Evolutionary conservation across 2,329 filamentous ascomycete genomes (phyloP), one percentile per base, ranked within the genome.

Genomic region (Anthostomella pinea): DNA sequence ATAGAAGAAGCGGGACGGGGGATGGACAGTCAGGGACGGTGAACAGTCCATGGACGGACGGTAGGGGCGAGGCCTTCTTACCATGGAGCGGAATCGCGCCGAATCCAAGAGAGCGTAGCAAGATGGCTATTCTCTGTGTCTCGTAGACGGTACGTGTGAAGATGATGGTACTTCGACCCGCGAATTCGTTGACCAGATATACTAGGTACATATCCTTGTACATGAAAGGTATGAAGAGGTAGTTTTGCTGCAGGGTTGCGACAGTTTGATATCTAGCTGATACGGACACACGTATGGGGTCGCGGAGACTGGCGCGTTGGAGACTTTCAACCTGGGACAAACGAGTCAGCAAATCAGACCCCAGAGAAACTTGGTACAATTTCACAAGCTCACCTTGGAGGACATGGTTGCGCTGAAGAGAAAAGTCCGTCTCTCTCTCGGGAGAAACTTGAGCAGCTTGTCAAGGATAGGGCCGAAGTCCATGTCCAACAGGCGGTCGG

Each of bases 331-430:
- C 85, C 41, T 47, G 9, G 6, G 8, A 14, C 8, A 2, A 3
- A 14, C 8, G 2, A 3, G 26, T 43, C 10, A 43, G 27, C 26
- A 15, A 14, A 9, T 9, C 22, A 16, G 8, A 22, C n/a, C 17
- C 6, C 11, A 29, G 5, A 9, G 8, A n/a, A n/a, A n/a, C n/a
- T n/a, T n/a, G n/a, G n/a, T 8, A 24, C 6, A 2, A 15, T 29
- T 23, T n/a, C n/a, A 14, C 17, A 14, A 19, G 31, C 40, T 16
- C 7, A 46, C 43, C 62, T 96, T 95, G 43, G 83, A 89, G 52
- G 82, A 89, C 76, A 97, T 91, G 9, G 93, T 98, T 2, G 93
- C 91, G 4, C 85, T 93, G 72, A 95, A 97, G 26, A 98, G 82
- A 57, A 84, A 93, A 1, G 93, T 97, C 25, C 82, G 77, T 24